phyloP scores from a whole-genome alignment of 129 eudicot species.

The Artemisia argyi region DNA sequence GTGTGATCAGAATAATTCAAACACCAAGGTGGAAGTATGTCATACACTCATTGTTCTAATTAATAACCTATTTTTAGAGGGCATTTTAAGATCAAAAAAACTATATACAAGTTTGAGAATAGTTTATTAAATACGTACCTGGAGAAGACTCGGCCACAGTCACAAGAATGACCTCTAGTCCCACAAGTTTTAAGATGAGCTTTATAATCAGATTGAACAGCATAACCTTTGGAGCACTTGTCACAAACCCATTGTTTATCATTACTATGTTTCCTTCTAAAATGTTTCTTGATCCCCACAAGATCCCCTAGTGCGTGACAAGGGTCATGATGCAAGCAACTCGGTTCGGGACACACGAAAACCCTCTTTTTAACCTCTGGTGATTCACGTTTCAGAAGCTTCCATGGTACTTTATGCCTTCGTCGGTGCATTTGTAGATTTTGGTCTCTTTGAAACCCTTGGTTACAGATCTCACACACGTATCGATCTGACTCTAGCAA shows the following conservation, averaged over 20 bases:
- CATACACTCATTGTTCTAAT: constrained; percentile 12
- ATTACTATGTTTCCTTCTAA: constrained; percentile 67
- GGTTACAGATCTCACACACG: constrained; percentile 83
- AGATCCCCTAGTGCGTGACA: constrained; percentile 80
- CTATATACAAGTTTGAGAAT: no score
- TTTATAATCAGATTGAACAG: constrained; percentile 82
- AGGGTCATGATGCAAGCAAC: constrained; percentile 76
- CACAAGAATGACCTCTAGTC: constrained; percentile 84
- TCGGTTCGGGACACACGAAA: constrained; percentile 81
- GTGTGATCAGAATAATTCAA: constrained; percentile 29
- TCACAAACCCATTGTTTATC: constrained; percentile 79
- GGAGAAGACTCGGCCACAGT: constrained; percentile 83
- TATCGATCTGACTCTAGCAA: constrained; percentile 74
- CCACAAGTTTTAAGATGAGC: constrained; percentile 88
- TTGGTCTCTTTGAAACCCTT: constrained; percentile 78
- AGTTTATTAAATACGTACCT: constrained; percentile 39
- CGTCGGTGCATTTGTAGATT: constrained; percentile 83
- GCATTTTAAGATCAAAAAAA: neutral
- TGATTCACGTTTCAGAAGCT: constrained; percentile 53
- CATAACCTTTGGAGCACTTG: constrained; percentile 74
- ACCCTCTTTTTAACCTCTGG: constrained; percentile 65
- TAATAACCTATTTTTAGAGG: neutral
- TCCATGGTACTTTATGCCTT: constrained; percentile 87
- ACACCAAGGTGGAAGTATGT: constrained; percentile 24
- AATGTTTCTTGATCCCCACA: constrained; percentile 77